Percentiles rank a stretch among this genome's conserved stretches.
These are phyloP conservation scores for Coniochaeta ligniaria DNA, from an alignment of 2,329 filamentous ascomycete species.

Conservation along the genomic window DNA sequence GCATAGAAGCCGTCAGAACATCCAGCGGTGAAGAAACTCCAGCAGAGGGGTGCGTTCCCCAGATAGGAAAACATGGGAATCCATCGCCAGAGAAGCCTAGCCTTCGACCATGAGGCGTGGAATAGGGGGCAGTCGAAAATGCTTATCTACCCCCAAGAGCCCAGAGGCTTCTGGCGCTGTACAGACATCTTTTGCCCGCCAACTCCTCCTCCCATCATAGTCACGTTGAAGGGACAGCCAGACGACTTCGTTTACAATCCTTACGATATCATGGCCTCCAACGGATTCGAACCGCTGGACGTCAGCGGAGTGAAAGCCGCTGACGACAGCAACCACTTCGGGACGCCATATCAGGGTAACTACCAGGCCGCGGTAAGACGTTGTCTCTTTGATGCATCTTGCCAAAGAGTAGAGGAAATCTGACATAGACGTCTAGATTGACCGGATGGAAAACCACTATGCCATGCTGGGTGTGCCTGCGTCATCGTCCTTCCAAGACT, in stretches of 20 bases:
- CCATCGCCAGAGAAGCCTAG: background rate
- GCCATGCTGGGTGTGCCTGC: background rate
- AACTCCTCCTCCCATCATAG: background rate
- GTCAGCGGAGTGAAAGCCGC: background rate
- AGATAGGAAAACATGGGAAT: background rate
- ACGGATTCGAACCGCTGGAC: background rate
- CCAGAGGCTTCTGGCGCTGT: background rate
- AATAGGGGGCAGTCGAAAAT: background rate
- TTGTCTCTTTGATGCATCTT: background rate
- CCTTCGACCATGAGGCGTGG: background rate
- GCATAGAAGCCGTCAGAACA: conserved; percentile 2
- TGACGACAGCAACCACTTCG: background rate
- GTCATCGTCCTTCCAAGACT: background rate
- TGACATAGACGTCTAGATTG: background rate
- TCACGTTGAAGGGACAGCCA: background rate
- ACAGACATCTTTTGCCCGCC: background rate
- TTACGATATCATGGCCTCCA: background rate
- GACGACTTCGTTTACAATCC: background rate
- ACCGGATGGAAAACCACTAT: background rate
- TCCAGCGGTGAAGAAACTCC: background rate
- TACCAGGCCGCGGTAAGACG: background rate
- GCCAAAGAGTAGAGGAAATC: background rate
- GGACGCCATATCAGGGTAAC: background rate
- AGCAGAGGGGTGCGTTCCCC: background rate
- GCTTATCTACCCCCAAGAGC: background rate